Percentiles rank a stretch among this genome's conserved stretches.
These are phyloP conservation scores for Solanum verrucosum DNA, from an alignment of 257 asterid species.

Conservation along the genomic window DNA sequence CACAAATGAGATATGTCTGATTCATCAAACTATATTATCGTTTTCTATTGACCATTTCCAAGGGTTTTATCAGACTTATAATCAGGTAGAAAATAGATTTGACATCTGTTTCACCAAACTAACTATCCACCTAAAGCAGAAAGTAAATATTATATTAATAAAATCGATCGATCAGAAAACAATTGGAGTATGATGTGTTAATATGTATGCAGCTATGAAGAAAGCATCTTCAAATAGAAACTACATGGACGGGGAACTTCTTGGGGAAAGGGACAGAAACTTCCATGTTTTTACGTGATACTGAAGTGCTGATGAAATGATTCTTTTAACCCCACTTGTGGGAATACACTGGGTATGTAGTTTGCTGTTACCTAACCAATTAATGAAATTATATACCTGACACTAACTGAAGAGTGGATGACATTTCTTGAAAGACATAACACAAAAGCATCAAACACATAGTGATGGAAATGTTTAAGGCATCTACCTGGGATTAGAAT, in stretches of 20 bases:
- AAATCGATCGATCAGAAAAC: background rate
- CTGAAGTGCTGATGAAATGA: background rate
- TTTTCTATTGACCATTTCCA: background rate
- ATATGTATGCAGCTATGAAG: background rate
- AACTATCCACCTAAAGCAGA: background rate
- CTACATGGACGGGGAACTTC: background rate
- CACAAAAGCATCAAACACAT: background rate
- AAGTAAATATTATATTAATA: background rate
- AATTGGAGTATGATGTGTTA: background rate
- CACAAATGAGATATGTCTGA: background rate
- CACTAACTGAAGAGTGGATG: background rate
- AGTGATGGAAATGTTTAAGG: background rate
- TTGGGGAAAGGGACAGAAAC: background rate
- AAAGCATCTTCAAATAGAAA: background rate
- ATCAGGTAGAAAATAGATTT: background rate
- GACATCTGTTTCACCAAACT: background rate
- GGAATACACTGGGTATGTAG: background rate
- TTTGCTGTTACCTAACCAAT: background rate
- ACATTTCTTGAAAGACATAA: background rate
- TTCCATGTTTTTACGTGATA: background rate
- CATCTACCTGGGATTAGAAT: constrained; percentile 1
- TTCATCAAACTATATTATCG: background rate
- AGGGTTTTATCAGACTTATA: background rate
- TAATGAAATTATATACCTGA: background rate
- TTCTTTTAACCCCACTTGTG: background rate